Conservation (phyloP, 345 rosid species). For the Bruguiera parviflora region DNA sequence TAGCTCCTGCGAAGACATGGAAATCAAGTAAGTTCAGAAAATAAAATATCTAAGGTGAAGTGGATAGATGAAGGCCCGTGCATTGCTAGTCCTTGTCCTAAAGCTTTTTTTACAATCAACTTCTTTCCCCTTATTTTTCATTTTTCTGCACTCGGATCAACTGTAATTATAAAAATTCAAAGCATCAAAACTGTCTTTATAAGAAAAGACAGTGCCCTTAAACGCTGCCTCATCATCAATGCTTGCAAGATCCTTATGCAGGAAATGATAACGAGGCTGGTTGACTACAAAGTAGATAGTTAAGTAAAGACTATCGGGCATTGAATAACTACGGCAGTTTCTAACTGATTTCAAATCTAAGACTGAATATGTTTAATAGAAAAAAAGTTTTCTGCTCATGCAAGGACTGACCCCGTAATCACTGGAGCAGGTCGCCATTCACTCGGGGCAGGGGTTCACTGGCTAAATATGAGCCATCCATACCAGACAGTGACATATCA, state of each 20-base stretch:
- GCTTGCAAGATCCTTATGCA: too few species aligned
- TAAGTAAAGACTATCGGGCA: too few species aligned
- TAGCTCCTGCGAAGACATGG: neutral
- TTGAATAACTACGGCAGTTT: too few species aligned
- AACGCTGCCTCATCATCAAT: too few species aligned
- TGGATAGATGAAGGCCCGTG: too few species aligned
- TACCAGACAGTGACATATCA: conserved; percentile 64
- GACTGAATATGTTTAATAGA: neutral
- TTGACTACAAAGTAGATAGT: neutral
- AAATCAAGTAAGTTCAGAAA: conserved; percentile 2
- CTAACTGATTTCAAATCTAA: neutral
- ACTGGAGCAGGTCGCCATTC: conserved; percentile 37
- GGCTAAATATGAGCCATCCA: conserved; percentile 35
- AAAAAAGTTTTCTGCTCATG: neutral
- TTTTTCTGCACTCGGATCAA: too few species aligned
- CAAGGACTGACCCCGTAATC: neutral
- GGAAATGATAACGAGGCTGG: neutral
- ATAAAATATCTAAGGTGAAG: neutral
- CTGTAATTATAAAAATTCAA: too few species aligned
- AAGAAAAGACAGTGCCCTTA: too few species aligned
- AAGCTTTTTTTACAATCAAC: too few species aligned
- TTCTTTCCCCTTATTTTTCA: too few species aligned
- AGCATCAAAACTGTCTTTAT: too few species aligned
- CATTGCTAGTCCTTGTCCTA: too few species aligned
- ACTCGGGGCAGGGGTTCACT: conserved; percentile 30